Evolutionary conservation across 1,139 yeast genomes (phyloP).

Genomic region (Kodamaea sp.): DNA sequence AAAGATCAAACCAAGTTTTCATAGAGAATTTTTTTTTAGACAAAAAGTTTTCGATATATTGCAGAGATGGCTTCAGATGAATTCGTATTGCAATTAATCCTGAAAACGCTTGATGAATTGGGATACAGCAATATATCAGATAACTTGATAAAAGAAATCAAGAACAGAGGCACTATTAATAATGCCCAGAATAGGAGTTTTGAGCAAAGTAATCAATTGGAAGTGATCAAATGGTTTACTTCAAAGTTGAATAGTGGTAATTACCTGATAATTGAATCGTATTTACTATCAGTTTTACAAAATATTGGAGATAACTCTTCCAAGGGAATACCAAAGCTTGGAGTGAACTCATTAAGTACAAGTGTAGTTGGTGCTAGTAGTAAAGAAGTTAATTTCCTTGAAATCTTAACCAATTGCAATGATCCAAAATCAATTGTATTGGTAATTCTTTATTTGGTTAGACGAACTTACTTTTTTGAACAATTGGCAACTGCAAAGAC

Average conservation of each 20-base stretch:
- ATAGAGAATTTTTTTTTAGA: no score
- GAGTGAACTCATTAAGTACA: neutral
- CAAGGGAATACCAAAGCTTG: no score
- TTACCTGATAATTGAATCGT: conserved; percentile 16
- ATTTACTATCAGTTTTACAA: neutral
- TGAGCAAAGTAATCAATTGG: conserved; percentile 2
- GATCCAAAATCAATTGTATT: conserved; percentile 16
- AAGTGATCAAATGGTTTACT: conserved; percentile 23
- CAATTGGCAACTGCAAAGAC: conserved; percentile 4
- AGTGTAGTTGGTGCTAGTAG: neutral
- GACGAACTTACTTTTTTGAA: conserved; percentile 25
- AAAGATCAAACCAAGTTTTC: no score
- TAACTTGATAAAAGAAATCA: conserved; percentile 12
- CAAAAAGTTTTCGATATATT: no score
- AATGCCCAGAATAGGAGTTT: conserved; percentile 2
- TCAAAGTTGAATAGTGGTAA: conserved; percentile 21
- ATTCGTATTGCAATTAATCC: conserved; percentile 31
- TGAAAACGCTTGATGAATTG: conserved; percentile 28
- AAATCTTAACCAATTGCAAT: conserved; percentile 3
- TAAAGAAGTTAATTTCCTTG: neutral
- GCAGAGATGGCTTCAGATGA: conserved; percentile 15
- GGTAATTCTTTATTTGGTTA: conserved; percentile 24
- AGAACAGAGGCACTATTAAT: conserved; percentile 5
- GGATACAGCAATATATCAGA: conserved; percentile 23
- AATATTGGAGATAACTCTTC: no score